phyloP scores from a whole-genome alignment of 352 stramenopile species.

The Globisporangium rhizosaccharum region DNA sequence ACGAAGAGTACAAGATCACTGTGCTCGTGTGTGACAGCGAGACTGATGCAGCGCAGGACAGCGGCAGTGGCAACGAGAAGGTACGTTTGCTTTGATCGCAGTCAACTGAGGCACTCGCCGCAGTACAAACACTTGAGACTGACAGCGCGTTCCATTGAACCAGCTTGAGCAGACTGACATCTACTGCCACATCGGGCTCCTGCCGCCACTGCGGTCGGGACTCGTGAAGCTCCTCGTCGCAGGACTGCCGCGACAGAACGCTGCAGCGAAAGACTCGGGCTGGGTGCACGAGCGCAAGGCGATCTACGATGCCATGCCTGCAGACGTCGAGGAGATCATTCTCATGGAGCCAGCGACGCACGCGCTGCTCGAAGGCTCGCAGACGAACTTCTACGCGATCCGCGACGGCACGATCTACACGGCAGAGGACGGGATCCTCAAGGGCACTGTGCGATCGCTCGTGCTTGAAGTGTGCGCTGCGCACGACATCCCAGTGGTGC shows the following conservation, averaged over 20 bases:
- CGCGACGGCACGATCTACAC: slow-evolving; percentile 51
- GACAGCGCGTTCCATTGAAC: too few species aligned
- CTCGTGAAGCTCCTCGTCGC: slow-evolving; percentile 71
- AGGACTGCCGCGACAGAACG: slow-evolving; percentile 65
- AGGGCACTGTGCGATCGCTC: slow-evolving; percentile 68
- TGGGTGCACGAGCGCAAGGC: slow-evolving; percentile 72
- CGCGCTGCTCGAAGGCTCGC: slow-evolving; percentile 64
- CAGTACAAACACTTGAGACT: not conserved
- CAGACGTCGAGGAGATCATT: slow-evolving; percentile 76
- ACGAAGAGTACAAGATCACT: slow-evolving; percentile 83
- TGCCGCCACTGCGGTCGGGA: slow-evolving; percentile 48
- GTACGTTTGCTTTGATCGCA: not conserved
- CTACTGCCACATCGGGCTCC: slow-evolving; percentile 68
- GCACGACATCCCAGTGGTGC: slow-evolving; percentile 44
- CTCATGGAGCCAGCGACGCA: slow-evolving; percentile 68
- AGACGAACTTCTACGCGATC: slow-evolving; percentile 83
- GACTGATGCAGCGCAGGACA: slow-evolving; percentile 1
- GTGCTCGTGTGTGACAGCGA: slow-evolving; percentile 53
- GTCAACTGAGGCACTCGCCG: not conserved
- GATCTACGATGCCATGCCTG: slow-evolving; percentile 65
- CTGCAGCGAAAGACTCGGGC: slow-evolving; percentile 62
- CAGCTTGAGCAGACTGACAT: slow-evolving; percentile 35
- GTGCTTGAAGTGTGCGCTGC: slow-evolving; percentile 62
- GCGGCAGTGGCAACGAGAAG: not conserved
- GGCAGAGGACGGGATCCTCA: slow-evolving; percentile 65